Percentiles rank a stretch among this genome's conserved stretches.
These are phyloP conservation scores for Candida albicans DNA, from an alignment of 1,139 yeast genomes.

Conservation along the genomic window DNA sequence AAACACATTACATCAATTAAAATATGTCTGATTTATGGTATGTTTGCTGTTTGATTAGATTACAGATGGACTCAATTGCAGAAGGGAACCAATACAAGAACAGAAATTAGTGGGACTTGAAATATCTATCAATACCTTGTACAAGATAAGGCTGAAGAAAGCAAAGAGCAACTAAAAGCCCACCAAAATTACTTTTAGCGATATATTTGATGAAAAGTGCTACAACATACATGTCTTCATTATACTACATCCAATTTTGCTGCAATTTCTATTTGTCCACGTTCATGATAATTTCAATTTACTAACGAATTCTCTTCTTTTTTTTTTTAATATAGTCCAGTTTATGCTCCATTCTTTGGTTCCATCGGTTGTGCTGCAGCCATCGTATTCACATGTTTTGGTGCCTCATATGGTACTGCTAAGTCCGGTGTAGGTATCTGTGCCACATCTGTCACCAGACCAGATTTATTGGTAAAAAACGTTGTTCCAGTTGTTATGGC, in stretches of 20 bases:
- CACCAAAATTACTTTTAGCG: too few relatives aligned
- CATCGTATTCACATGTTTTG: conserved; percentile 96
- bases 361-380: conserved; percentile 99
- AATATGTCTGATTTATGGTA: conserved; percentile 60
- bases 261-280: not conserved
- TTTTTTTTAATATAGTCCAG: conserved; percentile 49
- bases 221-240: too few relatives aligned
- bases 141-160: too few relatives aligned
- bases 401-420: conserved; percentile 99
- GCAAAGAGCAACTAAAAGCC: too few relatives aligned
- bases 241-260: too few relatives aligned
- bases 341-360: conserved; percentile 91
- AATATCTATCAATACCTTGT: too few relatives aligned
- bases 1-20: conserved; percentile 4
- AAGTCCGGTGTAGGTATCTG: conserved; percentile 99
- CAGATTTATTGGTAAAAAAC: conserved; percentile 86
- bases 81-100: too few relatives aligned
- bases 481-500: conserved; percentile 98
- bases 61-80: too few relatives aligned
- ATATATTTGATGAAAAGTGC: too few relatives aligned
- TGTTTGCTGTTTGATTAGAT: conserved; percentile 20
- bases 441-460: conserved; percentile 97
- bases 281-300: not conserved
- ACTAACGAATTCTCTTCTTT: conserved; percentile 1
- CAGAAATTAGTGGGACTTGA: too few relatives aligned